phyloP scores from a whole-genome alignment of 176 grass and related monocot species.

The Urochloa ruziziensis region DNA sequence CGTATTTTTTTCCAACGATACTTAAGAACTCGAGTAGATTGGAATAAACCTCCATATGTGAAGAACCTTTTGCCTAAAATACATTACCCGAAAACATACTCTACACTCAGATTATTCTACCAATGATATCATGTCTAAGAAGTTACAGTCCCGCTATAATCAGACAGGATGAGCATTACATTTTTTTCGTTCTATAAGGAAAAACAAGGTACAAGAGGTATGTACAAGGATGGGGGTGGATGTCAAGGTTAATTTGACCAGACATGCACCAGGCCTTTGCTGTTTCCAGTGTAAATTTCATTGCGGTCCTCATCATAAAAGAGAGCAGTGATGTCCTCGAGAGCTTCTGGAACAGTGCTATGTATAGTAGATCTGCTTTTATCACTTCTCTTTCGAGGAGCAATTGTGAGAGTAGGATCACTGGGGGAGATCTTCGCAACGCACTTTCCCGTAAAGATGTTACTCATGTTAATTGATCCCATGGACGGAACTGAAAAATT shows the following conservation, averaged over 20 bases:
- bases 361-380: slow-evolving; percentile 40
- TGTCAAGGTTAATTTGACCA: slow-evolving; percentile 52
- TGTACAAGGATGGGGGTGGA: slow-evolving; percentile 20
- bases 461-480: slow-evolving; percentile 78
- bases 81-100: slow-evolving; percentile 1
- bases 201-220: slow-evolving; percentile 13
- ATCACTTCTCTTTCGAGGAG: slow-evolving; percentile 46
- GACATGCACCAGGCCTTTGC: slow-evolving; percentile 63
- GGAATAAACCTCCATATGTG: background rate
- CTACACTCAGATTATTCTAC: slow-evolving; percentile 39
- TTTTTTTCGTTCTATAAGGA: slow-evolving; percentile 13
- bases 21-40: background rate
- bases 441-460: slow-evolving; percentile 77
- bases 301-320: slow-evolving; percentile 70
- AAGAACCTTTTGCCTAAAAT: background rate
- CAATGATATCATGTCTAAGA: slow-evolving; percentile 11
- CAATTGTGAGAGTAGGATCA: slow-evolving; percentile 46
- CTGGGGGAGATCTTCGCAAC: slow-evolving; percentile 61
- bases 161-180: slow-evolving; percentile 8
- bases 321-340: slow-evolving; percentile 64
- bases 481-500: slow-evolving; percentile 27
- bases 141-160: slow-evolving; percentile 34
- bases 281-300: slow-evolving; percentile 79
- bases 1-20: background rate
- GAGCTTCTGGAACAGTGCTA: slow-evolving; percentile 59